A percentile compares a stretch with the other conserved stretches of the same genome.
Conservation (phyloP, 345 rosid species). For the Bruguiera parviflora region DNA sequence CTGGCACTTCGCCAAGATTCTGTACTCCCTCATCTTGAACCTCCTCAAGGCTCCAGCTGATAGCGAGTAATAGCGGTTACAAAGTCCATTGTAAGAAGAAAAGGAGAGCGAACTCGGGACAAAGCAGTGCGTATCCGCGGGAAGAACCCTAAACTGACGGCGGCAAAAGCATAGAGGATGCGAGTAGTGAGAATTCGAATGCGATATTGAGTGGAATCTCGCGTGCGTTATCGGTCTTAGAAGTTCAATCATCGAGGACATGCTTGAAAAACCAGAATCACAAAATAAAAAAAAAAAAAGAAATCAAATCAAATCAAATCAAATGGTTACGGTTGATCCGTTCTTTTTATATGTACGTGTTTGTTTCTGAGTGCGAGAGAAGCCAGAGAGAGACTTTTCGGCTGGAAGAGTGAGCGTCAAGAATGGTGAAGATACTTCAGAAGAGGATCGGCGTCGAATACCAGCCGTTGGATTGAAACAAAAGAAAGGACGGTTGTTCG, state of each 20-base stretch:
- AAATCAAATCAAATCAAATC: background rate
- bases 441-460: slow-evolving; percentile 22
- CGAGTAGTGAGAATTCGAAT: slow-evolving; percentile 29
- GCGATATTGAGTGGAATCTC: slow-evolving; percentile 22
- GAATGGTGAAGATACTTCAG: background rate
- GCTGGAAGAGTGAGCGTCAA: too few relatives aligned
- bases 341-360: too few relatives aligned
- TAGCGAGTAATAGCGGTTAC: background rate
- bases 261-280: slow-evolving; percentile 27
- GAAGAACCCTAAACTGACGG: slow-evolving; percentile 42
- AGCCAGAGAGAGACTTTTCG: too few relatives aligned
- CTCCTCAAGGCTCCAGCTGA: slow-evolving; percentile 25
- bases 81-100: slow-evolving; percentile 2
- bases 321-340: background rate
- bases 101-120: slow-evolving; percentile 26
- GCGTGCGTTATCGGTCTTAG: slow-evolving; percentile 34
- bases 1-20: slow-evolving; percentile 54
- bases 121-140: slow-evolving; percentile 32
- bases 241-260: slow-evolving; percentile 44
- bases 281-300: background rate
- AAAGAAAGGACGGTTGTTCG: too few relatives aligned
- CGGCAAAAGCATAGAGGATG: slow-evolving; percentile 32
- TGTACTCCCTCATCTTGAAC: slow-evolving; percentile 31
- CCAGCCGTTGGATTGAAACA: slow-evolving; percentile 28
- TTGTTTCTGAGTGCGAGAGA: too few relatives aligned